A percentile compares a stretch with the other conserved stretches of the same genome.
phyloP scores from a whole-genome alignment of 108 stramenopile species.

The Cyclotella atomus region DNA sequence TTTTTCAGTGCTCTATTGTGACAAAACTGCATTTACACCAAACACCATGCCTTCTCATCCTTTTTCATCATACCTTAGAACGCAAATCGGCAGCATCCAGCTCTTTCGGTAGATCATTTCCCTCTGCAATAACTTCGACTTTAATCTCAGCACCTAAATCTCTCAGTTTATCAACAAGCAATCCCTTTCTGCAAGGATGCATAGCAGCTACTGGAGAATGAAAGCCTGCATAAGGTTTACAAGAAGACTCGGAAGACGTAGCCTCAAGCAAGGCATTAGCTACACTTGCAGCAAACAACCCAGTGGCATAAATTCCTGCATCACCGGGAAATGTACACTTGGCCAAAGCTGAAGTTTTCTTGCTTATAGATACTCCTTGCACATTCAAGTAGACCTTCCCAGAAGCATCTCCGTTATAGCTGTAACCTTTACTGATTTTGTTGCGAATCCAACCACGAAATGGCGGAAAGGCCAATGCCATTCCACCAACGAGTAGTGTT shows the following conservation, averaged over 20 bases:
- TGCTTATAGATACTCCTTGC: not conserved
- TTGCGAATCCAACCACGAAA: conserved; percentile 12
- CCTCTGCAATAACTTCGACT: conserved; percentile 17
- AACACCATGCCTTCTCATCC: too few species aligned
- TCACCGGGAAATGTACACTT: conserved; percentile 21
- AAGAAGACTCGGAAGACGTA: not conserved
- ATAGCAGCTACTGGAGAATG: conserved; percentile 34
- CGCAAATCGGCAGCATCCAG: conserved; percentile 12
- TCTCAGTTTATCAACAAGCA: conserved; percentile 25
- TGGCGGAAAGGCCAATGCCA: conserved; percentile 17
- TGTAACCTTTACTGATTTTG: conserved; percentile 9
- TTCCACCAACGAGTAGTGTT: not conserved
- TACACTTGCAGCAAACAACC: conserved; percentile 12
- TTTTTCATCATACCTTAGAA: conserved; percentile 31
- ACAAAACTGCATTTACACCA: too few species aligned
- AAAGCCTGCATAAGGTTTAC: conserved; percentile 18
- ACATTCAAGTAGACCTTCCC: conserved; percentile 15
- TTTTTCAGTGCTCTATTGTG: too few species aligned
- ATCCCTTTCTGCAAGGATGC: conserved; percentile 6
- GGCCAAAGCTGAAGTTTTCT: conserved; percentile 2
- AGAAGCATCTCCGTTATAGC: conserved; percentile 20
- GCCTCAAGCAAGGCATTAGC: conserved; percentile 26
- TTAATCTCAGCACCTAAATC: conserved; percentile 30
- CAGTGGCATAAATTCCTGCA: conserved; percentile 37
- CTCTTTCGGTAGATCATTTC: not conserved